Base-by-base conservation (phyloP, 2,329 filamentous ascomycete genomes). In the Fusarium sp. region DNA sequence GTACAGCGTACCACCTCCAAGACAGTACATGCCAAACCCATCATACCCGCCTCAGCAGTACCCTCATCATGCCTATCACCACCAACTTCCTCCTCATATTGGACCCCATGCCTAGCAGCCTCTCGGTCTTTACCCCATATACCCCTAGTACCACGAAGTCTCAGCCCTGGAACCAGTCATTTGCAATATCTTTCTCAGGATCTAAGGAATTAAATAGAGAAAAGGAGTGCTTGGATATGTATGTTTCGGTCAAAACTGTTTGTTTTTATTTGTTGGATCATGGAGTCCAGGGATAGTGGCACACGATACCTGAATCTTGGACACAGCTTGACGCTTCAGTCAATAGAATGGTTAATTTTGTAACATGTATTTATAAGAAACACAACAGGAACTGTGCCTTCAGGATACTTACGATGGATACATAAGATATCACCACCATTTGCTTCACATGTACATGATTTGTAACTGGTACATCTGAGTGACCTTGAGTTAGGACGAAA, bases 41-140 rank as follows among this genome's bases (percentile, higher is more conserved):
- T 20, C 50, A 2, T 56, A 55, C 28, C 37, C 35, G 10, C 55
- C 30, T 37, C 62, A 54, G 1, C 65, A 69, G 20, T 65, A 45
- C 20, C 28, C 67, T 20, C 37, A 41, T 32, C 60, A 65, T 13
- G 55, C 51, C 19, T 68, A 65, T 9, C 51, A 66, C 7, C 65
- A 66, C 22, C 58, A 65, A 15, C 15, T 65, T 11, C 50, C 62
- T 40, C 50, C 65, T 9, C 70, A 72, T 24, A 56, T 67, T 6
- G 35, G 35, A 10, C 35, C 35, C 4, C 35, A 37, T 10, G 35
- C 19, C 35, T 37, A 37, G n/a, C 35, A 37, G 7, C 17, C 35
- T n/a, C 35, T n/a, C 35, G 5, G 35, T 7, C 10, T 17, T n/a
- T 37, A 37, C n/a, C 35, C n/a, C 17, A 37, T 37, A 37, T 37